Evolutionary conservation across 2,329 filamentous ascomycete genomes (phyloP).

Genomic region (Colletotrichum sp.): DNA sequence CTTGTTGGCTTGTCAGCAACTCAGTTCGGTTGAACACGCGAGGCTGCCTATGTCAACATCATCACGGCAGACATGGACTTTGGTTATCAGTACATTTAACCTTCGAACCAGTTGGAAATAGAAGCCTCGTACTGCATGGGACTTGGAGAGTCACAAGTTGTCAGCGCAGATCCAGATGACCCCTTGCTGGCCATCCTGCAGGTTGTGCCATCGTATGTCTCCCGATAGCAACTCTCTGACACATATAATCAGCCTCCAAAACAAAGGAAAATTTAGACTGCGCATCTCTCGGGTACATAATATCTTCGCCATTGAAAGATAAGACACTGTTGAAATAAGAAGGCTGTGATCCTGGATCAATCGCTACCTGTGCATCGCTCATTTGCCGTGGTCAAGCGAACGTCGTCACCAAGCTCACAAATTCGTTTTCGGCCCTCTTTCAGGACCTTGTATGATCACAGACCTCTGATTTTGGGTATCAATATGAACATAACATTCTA

Average conservation of each 20-base stretch:
- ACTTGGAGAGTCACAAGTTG: background rate
- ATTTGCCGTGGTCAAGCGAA: background rate
- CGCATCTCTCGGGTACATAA: background rate
- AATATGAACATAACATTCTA: fast-evolving
- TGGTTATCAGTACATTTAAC: fast-evolving
- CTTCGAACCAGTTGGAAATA: fast-evolving
- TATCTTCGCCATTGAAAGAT: background rate
- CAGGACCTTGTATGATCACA: background rate
- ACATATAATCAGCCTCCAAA: background rate
- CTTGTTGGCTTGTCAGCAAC: fast-evolving
- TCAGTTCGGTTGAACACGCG: fast-evolving
- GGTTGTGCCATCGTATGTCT: background rate
- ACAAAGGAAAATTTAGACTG: background rate
- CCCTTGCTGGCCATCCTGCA: background rate
- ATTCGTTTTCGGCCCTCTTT: fast-evolving
- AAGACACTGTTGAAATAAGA: background rate
- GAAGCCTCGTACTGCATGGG: fast-evolving
- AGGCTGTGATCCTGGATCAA: background rate
- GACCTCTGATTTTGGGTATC: fast-evolving
- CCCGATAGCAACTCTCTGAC: fast-evolving
- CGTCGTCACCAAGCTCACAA: background rate
- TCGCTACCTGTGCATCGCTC: fast-evolving
- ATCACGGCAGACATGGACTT: background rate
- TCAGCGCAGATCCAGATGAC: background rate
- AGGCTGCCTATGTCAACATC: background rate